phyloP scores from a whole-genome alignment of 2,329 filamentous ascomycete genomes.

The Tolypocladium tundrense region DNA sequence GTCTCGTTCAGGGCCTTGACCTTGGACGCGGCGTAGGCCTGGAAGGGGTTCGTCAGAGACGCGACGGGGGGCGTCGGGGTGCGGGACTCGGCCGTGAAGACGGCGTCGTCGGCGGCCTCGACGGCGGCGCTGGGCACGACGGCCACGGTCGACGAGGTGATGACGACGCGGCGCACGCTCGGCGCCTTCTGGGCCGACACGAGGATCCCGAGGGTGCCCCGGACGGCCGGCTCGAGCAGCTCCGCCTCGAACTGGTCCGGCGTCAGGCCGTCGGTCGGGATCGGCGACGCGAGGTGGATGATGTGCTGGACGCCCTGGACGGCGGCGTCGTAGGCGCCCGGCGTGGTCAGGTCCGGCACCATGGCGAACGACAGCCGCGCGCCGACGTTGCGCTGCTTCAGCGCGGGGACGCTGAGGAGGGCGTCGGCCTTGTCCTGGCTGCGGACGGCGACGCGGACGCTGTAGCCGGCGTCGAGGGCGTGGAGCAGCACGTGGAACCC shows the following conservation, averaged over 20 bases:
- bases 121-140: background rate
- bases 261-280: conserved; percentile 3
- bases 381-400: conserved; percentile 4
- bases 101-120: conserved; percentile 1
- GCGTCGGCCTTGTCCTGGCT: conserved; percentile 7
- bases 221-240: conserved; percentile 22
- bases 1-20: conserved; percentile 19
- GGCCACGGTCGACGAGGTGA: conserved; percentile 27
- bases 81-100: conserved; percentile 4
- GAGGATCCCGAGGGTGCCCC: conserved; percentile 25
- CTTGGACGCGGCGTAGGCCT: conserved; percentile 26
- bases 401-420: conserved; percentile 3
- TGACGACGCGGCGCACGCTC: conserved; percentile 27
- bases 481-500: conserved; percentile 16
- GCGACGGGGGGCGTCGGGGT: background rate
- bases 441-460: conserved; percentile 18
- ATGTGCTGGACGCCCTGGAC: conserved; percentile 27
- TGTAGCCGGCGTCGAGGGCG: conserved; percentile 14
- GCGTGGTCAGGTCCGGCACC: conserved; percentile 24
- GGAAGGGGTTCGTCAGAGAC: conserved; percentile 14
- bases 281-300: conserved; percentile 19
- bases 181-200: conserved; percentile 18
- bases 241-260: conserved; percentile 5
- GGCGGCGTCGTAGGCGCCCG: conserved; percentile 28
- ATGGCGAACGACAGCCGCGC: conserved; percentile 12